Evolutionary conservation across 2,329 filamentous ascomycete species (phyloP).

Genomic region (Aspergillaceae sp.): DNA sequence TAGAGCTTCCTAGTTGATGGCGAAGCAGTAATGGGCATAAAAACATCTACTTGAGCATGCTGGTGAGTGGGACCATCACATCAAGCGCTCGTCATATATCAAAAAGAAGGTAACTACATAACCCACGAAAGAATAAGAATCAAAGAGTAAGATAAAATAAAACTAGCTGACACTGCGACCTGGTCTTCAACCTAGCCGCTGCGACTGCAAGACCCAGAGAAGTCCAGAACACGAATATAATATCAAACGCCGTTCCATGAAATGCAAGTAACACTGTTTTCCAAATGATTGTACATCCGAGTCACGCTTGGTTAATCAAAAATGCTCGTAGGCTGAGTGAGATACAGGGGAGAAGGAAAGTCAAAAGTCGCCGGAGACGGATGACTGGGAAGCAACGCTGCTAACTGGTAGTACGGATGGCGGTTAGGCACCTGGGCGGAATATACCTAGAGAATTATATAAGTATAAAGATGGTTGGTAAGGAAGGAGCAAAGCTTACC

Average conservation of each 20-base stretch:
- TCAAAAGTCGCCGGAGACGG: no score
- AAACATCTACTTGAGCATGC: no score
- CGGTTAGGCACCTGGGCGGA: not conserved
- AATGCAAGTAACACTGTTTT: slow-evolving; percentile 10
- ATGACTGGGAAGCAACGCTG: not conserved
- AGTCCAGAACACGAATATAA: slow-evolving; percentile 1
- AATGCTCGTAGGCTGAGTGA: not conserved
- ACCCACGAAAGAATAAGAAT: not conserved
- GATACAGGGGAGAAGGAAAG: not conserved
- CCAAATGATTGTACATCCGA: slow-evolving; percentile 8
- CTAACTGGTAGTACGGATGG: not conserved
- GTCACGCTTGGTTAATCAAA: slow-evolving; percentile 2
- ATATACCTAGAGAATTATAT: not conserved
- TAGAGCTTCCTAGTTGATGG: no score
- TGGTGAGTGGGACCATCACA: no score
- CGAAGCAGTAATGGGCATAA: no score
- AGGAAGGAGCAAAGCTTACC: slow-evolving; percentile 17
- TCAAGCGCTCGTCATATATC: no score
- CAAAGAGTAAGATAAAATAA: not conserved
- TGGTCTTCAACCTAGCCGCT: not conserved
- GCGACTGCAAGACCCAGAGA: not conserved
- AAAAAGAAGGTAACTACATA: not conserved
- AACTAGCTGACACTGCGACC: not conserved
- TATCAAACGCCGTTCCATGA: slow-evolving; percentile 13
- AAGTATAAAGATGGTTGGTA: not conserved